Evolutionary conservation across 2,329 filamentous ascomycete genomes (phyloP).

Genomic region (Stagonosporopsis rhizophila): DNA sequence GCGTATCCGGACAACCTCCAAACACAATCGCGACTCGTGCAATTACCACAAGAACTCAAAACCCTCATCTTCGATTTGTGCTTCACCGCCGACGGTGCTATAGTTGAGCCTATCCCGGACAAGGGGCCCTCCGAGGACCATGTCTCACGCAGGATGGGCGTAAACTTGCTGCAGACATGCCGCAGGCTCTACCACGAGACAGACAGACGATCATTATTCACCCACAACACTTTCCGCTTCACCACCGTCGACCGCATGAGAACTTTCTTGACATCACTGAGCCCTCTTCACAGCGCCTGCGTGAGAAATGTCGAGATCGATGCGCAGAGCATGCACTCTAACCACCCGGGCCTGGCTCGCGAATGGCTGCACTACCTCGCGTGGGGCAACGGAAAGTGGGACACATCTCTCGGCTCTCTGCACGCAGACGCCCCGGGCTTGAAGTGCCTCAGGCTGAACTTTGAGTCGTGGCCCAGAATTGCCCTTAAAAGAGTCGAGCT

Average conservation of each 20-base stretch:
- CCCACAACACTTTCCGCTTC: constrained; percentile 49
- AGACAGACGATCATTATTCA: constrained; percentile 40
- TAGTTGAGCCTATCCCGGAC: constrained; percentile 33
- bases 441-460: constrained; percentile 46
- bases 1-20: constrained; percentile 34
- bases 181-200: constrained; percentile 44
- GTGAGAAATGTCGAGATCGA: constrained; percentile 49
- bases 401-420: constrained; percentile 31
- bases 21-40: constrained; percentile 41
- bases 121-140: background rate
- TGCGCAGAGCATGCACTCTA: constrained; percentile 37
- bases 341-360: constrained; percentile 31
- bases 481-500: constrained; percentile 38
- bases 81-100: constrained; percentile 34
- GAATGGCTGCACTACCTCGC: constrained; percentile 50
- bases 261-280: constrained; percentile 39
- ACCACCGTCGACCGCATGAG: constrained; percentile 40
- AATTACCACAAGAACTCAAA: constrained; percentile 46
- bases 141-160: constrained; percentile 21
- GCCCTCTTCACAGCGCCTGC: constrained; percentile 24
- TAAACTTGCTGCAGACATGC: constrained; percentile 48
- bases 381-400: constrained; percentile 29
- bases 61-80: constrained; percentile 41
- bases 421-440: constrained; percentile 39
- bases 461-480: constrained; percentile 44